Evolutionary conservation across 2,329 filamentous ascomycete genomes (phyloP), one percentile per base, ranked within the genome.

Genomic region (Hortaea sp.): DNA sequence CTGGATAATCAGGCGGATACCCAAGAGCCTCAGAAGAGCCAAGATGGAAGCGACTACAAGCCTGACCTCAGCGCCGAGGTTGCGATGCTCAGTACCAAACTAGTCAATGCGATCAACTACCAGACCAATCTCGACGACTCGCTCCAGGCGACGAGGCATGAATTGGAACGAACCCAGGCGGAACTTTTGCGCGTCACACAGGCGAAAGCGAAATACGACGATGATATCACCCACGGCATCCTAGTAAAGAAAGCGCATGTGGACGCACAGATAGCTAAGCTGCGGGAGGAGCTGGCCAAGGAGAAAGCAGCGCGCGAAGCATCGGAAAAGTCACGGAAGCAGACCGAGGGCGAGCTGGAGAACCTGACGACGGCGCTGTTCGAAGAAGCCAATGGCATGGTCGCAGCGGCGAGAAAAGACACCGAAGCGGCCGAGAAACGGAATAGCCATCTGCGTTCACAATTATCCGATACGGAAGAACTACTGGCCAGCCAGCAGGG

Each of bases 371-470:
- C 88, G 1, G 88, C 88, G 29, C 75, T 98, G n/a, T 98, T 98
- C 53, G 88, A 97, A 63, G 90, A 98, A 71, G 92, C 92, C 42
- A 97, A 98, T 69, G 89, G 85, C 66, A 97, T 98, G 90, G 92
- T 98, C 44, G 86, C 90, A 37, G 81, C 80, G 11, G 90, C 90
- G 34, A 87, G 94, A 50, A 81, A 79, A 53, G 88, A 95, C 57
- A 84, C 88, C 34, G 88, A 95, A 54, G 76, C 77, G 4, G 82
- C 88, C 47, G 85, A 84, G 60, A 59, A 56, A 51, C 87, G 87
- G 62, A 94, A 92, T 58, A 88, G 95, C 47, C 87, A 94, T 66
- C 76, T 97, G 43, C 85, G 81, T 59, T 76, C 83, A 28, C 89
- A 97, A 65, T 74, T 98, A 44, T 80, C 80, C 47, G 90, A 98